Evolutionary conservation across 192 early-diverging fungal genomes (phyloP).

Genomic region (Physocladia obscura): DNA sequence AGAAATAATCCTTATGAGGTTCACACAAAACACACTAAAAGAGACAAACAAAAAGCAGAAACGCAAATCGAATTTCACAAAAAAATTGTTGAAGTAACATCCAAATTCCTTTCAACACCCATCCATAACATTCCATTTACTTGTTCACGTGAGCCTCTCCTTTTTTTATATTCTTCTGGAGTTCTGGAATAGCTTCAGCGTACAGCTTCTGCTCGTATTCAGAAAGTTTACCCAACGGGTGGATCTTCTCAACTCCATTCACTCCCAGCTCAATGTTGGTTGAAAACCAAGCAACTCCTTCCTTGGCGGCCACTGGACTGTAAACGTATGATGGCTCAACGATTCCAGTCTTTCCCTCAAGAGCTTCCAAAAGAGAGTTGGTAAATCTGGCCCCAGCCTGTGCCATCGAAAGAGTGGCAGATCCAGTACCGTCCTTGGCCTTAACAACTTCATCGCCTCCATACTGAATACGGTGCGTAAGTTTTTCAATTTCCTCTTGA

Average conservation of each 20-base stretch:
- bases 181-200: conserved; percentile 72
- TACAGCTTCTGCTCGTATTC: conserved; percentile 82
- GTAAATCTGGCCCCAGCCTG: conserved; percentile 79
- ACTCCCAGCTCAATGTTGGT: conserved; percentile 63
- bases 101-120: too few species aligned
- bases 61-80: too few species aligned
- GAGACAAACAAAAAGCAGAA: too few species aligned
- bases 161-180: conserved; percentile 86
- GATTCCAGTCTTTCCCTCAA: conserved; percentile 76
- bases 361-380: conserved; percentile 81
- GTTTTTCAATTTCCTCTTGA: conserved; percentile 76
- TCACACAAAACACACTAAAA: too few species aligned
- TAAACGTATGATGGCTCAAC: conserved; percentile 89
- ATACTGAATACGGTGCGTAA: conserved; percentile 95
- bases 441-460: conserved; percentile 98
- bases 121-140: background rate
- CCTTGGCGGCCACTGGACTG: conserved; percentile 58
- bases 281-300: conserved; percentile 62
- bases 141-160: conserved; percentile 80
- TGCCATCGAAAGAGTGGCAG: conserved; percentile 66
- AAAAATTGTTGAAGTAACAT: too few species aligned
- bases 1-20: too few species aligned
- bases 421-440: conserved; percentile 92
- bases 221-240: conserved; percentile 70
- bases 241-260: conserved; percentile 83